A percentile compares a stretch with the other conserved stretches of the same genome.
Evolutionary conservation across 192 early-diverging fungal genomes (phyloP).

Genomic region (Coemansia sp.): DNA sequence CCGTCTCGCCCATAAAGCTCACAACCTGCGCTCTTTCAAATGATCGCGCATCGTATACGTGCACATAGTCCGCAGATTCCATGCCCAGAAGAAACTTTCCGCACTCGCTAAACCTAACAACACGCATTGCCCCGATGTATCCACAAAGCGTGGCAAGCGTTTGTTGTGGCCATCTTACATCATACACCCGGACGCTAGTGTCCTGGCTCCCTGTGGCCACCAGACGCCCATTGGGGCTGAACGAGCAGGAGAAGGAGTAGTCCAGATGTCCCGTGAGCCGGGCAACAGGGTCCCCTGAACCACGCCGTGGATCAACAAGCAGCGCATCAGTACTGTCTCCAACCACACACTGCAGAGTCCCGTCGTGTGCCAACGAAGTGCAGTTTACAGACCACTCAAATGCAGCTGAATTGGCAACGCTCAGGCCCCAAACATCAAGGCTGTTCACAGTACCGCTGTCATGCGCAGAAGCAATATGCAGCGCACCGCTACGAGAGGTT

Average conservation of each 20-base stretch:
- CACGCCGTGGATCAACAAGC: slow-evolving; percentile 34
- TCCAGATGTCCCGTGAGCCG: slow-evolving; percentile 43
- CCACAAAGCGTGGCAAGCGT: slow-evolving; percentile 33
- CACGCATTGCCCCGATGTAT: slow-evolving; percentile 48
- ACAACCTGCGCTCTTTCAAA: slow-evolving; percentile 38
- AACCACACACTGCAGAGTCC: slow-evolving; percentile 41
- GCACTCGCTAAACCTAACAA: slow-evolving; percentile 37
- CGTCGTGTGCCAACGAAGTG: slow-evolving; percentile 23
- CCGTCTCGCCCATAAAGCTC: slow-evolving; percentile 51
- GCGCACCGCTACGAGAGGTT: slow-evolving; percentile 2
- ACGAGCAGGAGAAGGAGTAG: slow-evolving; percentile 43
- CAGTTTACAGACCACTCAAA: slow-evolving; percentile 52
- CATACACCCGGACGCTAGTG: slow-evolving; percentile 48
- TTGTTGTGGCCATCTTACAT: slow-evolving; percentile 36
- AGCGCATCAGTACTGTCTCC: slow-evolving; percentile 37
- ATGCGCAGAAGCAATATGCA: slow-evolving; percentile 19
- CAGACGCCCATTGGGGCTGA: slow-evolving; percentile 44
- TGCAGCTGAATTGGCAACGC: not conserved
- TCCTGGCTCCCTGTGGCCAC: slow-evolving; percentile 56
- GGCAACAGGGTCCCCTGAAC: not conserved
- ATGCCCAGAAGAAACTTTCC: slow-evolving; percentile 42
- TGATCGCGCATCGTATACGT: slow-evolving; percentile 30
- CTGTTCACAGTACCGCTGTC: slow-evolving; percentile 26
- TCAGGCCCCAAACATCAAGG: slow-evolving; percentile 17
- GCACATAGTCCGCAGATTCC: slow-evolving; percentile 55